These are phyloP conservation scores for Aspergillus aculeatinus DNA, from an alignment of 2,329 filamentous ascomycete species.

Conservation along the genomic window DNA sequence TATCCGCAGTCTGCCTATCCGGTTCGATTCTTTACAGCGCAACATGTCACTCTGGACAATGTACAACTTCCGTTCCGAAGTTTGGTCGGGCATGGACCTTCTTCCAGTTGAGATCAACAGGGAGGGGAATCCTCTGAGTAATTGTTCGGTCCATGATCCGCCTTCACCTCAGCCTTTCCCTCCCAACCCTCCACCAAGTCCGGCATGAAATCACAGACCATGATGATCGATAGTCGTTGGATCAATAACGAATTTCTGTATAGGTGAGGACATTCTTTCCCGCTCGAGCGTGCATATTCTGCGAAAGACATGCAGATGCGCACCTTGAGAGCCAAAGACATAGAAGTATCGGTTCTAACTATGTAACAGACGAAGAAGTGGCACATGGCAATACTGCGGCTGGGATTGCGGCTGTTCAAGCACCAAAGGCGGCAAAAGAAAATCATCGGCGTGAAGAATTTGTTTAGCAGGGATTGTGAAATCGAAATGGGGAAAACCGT, in stretches of 20 bases:
- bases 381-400: background rate
- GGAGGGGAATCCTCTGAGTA: background rate
- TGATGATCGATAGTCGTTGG: no score
- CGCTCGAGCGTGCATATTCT: background rate
- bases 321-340: background rate
- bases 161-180: constrained; percentile 37
- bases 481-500: background rate
- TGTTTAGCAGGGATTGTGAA: background rate
- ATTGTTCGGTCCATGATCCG: constrained; percentile 24
- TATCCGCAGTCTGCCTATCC: background rate
- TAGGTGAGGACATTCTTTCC: background rate
- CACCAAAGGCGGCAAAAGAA: background rate
- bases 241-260: background rate
- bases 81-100: background rate
- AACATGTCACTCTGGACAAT: background rate
- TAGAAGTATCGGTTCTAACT: background rate
- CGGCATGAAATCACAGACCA: constrained; percentile 24
- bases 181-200: constrained; percentile 43
- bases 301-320: background rate
- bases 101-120: background rate
- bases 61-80: background rate
- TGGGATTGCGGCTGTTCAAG: background rate
- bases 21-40: background rate
- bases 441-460: background rate
- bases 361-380: background rate